Base-by-base conservation (phyloP, 1,284 basidiomycete genomes). In the Pseudozyma pruni region DNA sequence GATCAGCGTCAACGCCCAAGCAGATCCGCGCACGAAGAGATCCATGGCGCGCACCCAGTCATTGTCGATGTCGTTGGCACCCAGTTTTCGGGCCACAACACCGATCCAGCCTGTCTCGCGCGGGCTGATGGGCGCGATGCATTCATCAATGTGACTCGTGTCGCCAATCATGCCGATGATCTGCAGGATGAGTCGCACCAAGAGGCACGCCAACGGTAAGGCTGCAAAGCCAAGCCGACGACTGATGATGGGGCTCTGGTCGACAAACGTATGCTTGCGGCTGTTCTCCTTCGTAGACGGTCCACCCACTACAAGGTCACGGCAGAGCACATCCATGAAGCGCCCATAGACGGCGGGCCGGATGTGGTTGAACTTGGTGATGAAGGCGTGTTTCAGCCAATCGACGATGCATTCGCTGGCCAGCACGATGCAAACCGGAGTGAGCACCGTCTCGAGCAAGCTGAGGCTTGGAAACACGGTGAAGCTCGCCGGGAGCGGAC, bases 321-420 rank as follows among this genome's bases (percentile, higher is more conserved):
- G 90, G 77, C 95, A 98, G 0, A 99, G 87, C 0, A 99, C 92
- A 78, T 99, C 96, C 11, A 91, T 93, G 83, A 94, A 99, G 11
- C 96, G 87, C 62, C 94, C 94, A 74, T 98, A 99, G 1, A 98
- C 92, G 0, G 90, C 91, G 0, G 94, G 93, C 1, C 95, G 89
- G 51, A 99, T 94, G 59, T 84, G 83, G 42, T 87, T 87, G 83
- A 98, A 98, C 83, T 98, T 98, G 52, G 94, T 95, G 78, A 99
- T 98, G 84, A 98, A 99, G 1, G 95, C 95, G 80, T 99, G 96
- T 81, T 99, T 98, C 58, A 98, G 87, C 96, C 95, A 98, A 83
- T 99, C 96, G 25, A 99, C 96, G 5, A 93, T 83, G 87, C 93
- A 91, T 83, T 99, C 96, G 7, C 93, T 96, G 1, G 89, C 80